A percentile compares a stretch with the other conserved stretches of the same genome.
phyloP scores from a whole-genome alignment of 1,139 yeast genomes.

The Hansenula sp. region DNA sequence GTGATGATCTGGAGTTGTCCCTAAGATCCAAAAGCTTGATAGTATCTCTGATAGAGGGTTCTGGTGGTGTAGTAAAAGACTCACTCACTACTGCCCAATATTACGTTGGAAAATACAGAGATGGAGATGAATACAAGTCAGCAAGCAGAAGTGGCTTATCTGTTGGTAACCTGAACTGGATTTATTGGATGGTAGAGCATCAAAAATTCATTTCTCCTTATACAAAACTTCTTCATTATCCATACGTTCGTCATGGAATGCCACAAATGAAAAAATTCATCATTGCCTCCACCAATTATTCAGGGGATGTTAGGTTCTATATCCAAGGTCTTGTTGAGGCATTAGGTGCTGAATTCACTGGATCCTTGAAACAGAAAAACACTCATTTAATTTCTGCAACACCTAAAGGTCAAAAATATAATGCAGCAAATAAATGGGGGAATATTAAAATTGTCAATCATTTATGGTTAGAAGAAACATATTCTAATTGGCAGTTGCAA shows the following conservation, averaged over 20 bases:
- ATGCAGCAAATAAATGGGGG: constrained; percentile 67
- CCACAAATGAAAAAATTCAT: constrained; percentile 47
- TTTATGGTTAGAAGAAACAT: constrained; percentile 87
- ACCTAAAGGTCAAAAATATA: constrained; percentile 69
- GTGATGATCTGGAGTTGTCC: constrained; percentile 28
- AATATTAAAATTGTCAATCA: constrained; percentile 63
- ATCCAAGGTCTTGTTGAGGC: constrained; percentile 60
- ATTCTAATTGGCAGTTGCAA: constrained; percentile 52
- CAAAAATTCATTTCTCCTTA: constrained; percentile 56
- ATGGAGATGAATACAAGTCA: constrained; percentile 48
- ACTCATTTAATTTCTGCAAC: constrained; percentile 72
- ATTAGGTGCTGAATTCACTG: constrained; percentile 76
- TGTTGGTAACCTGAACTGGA: constrained; percentile 74
- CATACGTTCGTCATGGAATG: constrained; percentile 54
- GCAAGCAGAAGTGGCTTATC: constrained; percentile 31
- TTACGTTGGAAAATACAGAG: constrained; percentile 64
- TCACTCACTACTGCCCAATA: constrained; percentile 41
- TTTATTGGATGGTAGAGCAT: constrained; percentile 59
- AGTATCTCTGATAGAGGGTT: constrained; percentile 28
- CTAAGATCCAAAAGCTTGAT: constrained; percentile 27
- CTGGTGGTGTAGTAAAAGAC: constrained; percentile 37
- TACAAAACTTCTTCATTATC: constrained; percentile 62
- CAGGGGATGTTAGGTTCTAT: constrained; percentile 79
- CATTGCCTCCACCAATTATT: constrained; percentile 73
- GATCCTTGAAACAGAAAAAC: constrained; percentile 60